These are phyloP conservation scores for Gleditsia sinensis DNA, from an alignment of 306 rosid species.

Conservation along the genomic window DNA sequence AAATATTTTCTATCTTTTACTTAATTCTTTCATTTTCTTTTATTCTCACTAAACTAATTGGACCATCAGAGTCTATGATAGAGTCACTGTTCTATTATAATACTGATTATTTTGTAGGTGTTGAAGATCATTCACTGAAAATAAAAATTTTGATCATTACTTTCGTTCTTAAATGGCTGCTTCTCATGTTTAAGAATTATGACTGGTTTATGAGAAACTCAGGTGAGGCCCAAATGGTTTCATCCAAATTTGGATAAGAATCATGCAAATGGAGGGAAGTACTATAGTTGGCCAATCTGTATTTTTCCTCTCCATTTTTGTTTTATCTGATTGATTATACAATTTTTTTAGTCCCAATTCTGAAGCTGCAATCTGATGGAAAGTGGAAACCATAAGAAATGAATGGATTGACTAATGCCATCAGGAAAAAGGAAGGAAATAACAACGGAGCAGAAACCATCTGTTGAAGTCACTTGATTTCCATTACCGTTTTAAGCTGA, in stretches of 20 bases:
- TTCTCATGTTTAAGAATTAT: too few species aligned
- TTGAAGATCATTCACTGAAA: too few species aligned
- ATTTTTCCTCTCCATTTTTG: not conserved
- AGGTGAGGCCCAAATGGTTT: not conserved
- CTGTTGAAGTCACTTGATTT: not conserved
- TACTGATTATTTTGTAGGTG: too few species aligned
- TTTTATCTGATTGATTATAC: not conserved
- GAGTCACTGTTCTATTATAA: too few species aligned
- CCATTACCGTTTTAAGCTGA: not conserved
- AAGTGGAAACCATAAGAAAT: too few species aligned
- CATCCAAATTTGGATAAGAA: not conserved
- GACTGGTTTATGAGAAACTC: not conserved
- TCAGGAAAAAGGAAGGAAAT: not conserved
- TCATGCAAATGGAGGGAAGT: not conserved
- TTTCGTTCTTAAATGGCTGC: too few species aligned
- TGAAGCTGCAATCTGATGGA: not conserved
- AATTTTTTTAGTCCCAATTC: not conserved
- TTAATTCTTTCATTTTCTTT: too few species aligned
- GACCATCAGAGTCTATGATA: too few species aligned
- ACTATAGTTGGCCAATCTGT: not conserved
- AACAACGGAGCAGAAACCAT: not conserved
- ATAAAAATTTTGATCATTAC: too few species aligned
- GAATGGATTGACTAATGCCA: too few species aligned
- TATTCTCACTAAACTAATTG: too few species aligned
- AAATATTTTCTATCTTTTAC: too few species aligned